Evolutionary conservation across 345 rosid species (phyloP), one percentile per base, ranked within the genome.

Genomic region (Lepidium aucheri): DNA sequence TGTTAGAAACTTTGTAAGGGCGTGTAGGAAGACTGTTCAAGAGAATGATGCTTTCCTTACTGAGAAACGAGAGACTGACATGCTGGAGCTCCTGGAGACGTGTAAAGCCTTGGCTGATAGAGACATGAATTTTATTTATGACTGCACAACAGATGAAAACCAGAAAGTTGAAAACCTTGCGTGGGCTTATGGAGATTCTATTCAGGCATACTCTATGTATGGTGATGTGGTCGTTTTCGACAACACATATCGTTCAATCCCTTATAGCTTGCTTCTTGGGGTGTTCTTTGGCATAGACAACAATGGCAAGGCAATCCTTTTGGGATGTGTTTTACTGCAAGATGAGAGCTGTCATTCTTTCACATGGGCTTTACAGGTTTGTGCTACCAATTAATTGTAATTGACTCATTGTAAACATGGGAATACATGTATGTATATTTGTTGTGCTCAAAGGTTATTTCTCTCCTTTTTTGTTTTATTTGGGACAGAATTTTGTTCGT

Each of bases 301-400:
- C 67, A 63, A 84, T 65, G 98, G 98, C 5, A 82, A 82, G 33
- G 74, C 87, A 3, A 57, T 93, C 73, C 75, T 88, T 63, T 80
- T 90, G 60, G 97, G 96, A 22, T 93, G 91, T 77, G 85, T 73
- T 41, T 79, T 93, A 79, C 82, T 93, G 65, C 97, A 87, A 68
- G 98, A 86, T 69, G 97, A 90, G 72, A 86, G 70, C 55, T 74
- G 70, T 28, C 66, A 67, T 59, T 85, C 98, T n/a, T 88, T 87
- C 32, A 24, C 84, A 35, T 93, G 98, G 96, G 98, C 97, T 65
- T 74, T 90, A 76, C 97, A 92, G 98, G 98, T 91, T 85, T 56
- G 91, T 83, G 77, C 70, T 67, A 57, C 8, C 63, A 76, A 20
- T 73, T 76, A 52, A 28, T 66, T 75, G 60, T 81, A 51, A 68